These are phyloP conservation scores for Fusarium anguioides DNA, from an alignment of 2,329 filamentous ascomycete species.

Conservation along the genomic window DNA sequence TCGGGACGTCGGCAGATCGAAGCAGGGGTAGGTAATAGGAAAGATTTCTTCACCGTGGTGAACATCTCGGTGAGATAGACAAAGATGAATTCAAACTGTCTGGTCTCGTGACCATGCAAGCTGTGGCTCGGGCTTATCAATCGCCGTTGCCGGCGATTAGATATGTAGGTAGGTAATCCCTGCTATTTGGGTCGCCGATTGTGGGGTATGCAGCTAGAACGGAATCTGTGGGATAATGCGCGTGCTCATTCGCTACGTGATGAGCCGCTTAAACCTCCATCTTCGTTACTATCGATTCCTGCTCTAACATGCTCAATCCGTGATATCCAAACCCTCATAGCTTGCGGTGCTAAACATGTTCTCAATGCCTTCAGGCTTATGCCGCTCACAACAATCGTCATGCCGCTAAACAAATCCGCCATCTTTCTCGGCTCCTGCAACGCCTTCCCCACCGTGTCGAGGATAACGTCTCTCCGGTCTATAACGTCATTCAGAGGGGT, in stretches of 20 bases:
- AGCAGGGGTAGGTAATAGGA: conserved; percentile 4
- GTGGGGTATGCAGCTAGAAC: conserved; percentile 15
- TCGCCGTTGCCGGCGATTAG: conserved; percentile 22
- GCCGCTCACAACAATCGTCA: conserved; percentile 22
- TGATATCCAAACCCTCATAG: conserved; percentile 20
- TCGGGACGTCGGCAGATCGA: conserved; percentile 31
- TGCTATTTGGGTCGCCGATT: background rate
- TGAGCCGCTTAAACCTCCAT: conserved; percentile 7
- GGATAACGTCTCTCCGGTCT: conserved; percentile 19
- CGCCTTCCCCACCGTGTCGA: conserved; percentile 30
- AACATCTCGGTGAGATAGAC: conserved; percentile 2
- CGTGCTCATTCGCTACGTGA: conserved; percentile 34
- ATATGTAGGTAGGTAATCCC: too few relatives aligned
- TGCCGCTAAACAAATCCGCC: conserved; percentile 40
- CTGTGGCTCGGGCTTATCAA: background rate
- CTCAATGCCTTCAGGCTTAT: conserved; percentile 18
- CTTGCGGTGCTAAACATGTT: conserved; percentile 34
- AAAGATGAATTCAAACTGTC: too few relatives aligned
- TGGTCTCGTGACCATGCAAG: conserved; percentile 19
- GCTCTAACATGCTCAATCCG: conserved; percentile 43
- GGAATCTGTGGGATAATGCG: conserved; percentile 9
- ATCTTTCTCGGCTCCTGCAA: conserved; percentile 37
- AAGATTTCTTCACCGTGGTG: conserved; percentile 26
- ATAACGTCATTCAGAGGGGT: conserved; percentile 41
- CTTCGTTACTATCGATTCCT: conserved; percentile 21